Conservation (phyloP, 805 yeast genomes). For the Grigorovia yakushimaensis region DNA sequence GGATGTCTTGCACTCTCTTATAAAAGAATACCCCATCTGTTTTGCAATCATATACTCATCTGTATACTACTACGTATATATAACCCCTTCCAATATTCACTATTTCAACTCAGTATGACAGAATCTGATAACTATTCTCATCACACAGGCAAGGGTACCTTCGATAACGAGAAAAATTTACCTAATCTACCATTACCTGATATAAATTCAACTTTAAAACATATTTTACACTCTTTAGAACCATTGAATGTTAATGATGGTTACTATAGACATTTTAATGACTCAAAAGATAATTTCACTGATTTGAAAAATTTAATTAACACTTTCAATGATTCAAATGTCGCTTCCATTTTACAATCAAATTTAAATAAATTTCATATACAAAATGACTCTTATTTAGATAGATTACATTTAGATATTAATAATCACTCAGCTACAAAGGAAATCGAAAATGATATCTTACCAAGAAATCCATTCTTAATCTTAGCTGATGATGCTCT, state of each 20-base stretch:
- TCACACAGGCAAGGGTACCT: constrained; percentile 2
- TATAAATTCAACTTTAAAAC: constrained; percentile 39
- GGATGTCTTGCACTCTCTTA: no score
- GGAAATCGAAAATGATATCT: constrained; percentile 51
- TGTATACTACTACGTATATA: no score
- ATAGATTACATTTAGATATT: constrained; percentile 35
- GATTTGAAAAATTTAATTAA: constrained; percentile 34
- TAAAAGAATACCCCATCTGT: no score
- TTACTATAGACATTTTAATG: constrained; percentile 28
- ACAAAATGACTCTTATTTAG: constrained; percentile 43
- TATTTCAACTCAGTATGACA: not conserved
- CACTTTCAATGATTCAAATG: constrained; percentile 35
- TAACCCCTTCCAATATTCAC: no score
- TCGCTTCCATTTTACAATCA: constrained; percentile 39
- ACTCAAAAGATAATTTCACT: constrained; percentile 21
- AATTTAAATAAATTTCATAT: constrained; percentile 42
- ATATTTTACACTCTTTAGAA: constrained; percentile 45
- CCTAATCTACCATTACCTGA: constrained; percentile 59
- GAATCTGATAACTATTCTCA: not conserved
- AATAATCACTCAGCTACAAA: constrained; percentile 43
- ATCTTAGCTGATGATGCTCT: constrained; percentile 68
- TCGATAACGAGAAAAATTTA: constrained; percentile 23
- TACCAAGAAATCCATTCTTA: constrained; percentile 72
- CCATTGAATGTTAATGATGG: constrained; percentile 52
- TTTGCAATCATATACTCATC: no score